A percentile compares a stretch with the other conserved stretches of the same genome.
phyloP scores from a whole-genome alignment of 768 basidiomycete species.

The Lactarius sanguifluus region DNA sequence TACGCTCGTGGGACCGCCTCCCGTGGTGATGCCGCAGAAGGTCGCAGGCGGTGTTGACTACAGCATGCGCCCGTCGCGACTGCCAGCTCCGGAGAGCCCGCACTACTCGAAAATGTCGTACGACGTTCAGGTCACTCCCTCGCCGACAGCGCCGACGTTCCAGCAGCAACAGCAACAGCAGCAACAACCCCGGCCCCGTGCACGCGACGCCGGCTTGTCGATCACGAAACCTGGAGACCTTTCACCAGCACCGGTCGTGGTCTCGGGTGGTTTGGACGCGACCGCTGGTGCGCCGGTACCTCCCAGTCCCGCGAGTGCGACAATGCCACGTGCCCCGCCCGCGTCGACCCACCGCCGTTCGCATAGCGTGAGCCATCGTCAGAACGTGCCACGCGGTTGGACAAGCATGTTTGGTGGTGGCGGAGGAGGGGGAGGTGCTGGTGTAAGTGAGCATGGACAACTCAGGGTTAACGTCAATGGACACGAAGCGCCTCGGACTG shows the following conservation, averaged over 20 bases:
- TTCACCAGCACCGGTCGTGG: slow-evolving; percentile 6
- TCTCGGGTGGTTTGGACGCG: slow-evolving; percentile 7
- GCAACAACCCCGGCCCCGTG: slow-evolving; percentile 57
- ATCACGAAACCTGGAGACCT: slow-evolving; percentile 39
- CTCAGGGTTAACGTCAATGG: slow-evolving; percentile 18
- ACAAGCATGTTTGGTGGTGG: slow-evolving; percentile 56
- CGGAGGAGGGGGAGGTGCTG: slow-evolving; percentile 20
- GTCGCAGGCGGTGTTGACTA: slow-evolving; percentile 63
- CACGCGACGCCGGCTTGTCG: slow-evolving; percentile 62
- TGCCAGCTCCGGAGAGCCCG: slow-evolving; percentile 78
- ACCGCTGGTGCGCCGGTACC: slow-evolving; percentile 18
- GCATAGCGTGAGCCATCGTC: slow-evolving; percentile 80
- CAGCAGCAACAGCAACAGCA: slow-evolving; percentile 52
- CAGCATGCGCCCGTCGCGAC: slow-evolving; percentile 76
- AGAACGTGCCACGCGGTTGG: slow-evolving; percentile 53
- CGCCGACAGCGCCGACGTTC: slow-evolving; percentile 61
- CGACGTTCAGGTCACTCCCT: slow-evolving; percentile 53
- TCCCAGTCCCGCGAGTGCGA: slow-evolving; percentile 34
- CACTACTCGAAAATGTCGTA: slow-evolving; percentile 85
- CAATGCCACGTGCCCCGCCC: slow-evolving; percentile 66
- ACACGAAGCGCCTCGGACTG: slow-evolving; percentile 53
- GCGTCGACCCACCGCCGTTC: slow-evolving; percentile 79
- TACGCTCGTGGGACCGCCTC: slow-evolving; percentile 26
- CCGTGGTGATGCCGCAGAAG: slow-evolving; percentile 37
- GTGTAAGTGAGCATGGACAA: slow-evolving; percentile 29